Base-by-base conservation (phyloP, 2,329 filamentous ascomycete species). In the Ustulina deusta region DNA sequence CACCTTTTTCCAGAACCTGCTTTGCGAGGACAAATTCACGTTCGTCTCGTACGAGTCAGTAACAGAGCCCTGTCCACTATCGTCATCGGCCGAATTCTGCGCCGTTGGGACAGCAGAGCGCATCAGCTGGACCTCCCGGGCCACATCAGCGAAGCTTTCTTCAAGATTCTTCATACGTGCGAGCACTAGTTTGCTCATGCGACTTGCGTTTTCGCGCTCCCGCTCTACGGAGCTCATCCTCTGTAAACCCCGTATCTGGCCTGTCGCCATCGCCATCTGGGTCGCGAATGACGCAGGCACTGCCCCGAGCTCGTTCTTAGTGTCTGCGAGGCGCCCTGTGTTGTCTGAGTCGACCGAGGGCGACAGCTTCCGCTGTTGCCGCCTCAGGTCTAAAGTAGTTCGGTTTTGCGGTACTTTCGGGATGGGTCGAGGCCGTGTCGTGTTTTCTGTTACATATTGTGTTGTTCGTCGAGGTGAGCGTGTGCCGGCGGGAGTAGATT, bases 151-250 rank as follows among this genome's bases (percentile, higher is more conserved):
- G 78, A 98, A 95, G 15, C 94, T 91, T 79, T 97, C 93, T 78
- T 98, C 94, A 1, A 98, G 85, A 7, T 91, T 95, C 78, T 96
- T 96, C 93, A 97, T 97, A 38, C 93, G 86, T 9, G 93, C 93
- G 52, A 97, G 83, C 80, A 97, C 91, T 52, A 97, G 86, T 63
- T 93, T 88, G 72, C 90, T 90, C 86, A 94, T 91, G 46, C 92
- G 87, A 75, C 93, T 91, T 27, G 78, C 87, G 84, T 83, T 82
- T 62, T 82, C 77, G 63, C 73, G 75, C 32, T 82, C 76, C 65
- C 75, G 73, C 32, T 76, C 76, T 15, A 71, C 80, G 36, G 73
- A 72, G 44, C 77, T 78, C 42, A 54, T 62, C 25, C 77, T 70
- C 36, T 78, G 81, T 36, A 78, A 77, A 20, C 78, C 80, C 73